Percentiles rank a stretch among this genome's conserved stretches.
phyloP scores from a whole-genome alignment of 768 basidiomycete species.

The Cystobasidium ongulense region DNA sequence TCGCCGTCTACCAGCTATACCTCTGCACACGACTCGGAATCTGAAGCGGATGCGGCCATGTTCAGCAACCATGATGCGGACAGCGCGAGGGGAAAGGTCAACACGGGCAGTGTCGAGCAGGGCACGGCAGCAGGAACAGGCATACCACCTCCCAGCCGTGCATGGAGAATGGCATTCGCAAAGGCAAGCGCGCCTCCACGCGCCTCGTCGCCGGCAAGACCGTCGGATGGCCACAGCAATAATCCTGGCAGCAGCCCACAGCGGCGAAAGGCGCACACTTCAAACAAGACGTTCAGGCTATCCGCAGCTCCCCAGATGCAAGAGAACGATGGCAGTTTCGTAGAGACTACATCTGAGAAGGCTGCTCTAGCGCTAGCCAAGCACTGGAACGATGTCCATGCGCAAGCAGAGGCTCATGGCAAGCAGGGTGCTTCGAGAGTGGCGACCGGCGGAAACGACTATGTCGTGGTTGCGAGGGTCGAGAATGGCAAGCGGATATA shows the following conservation, averaged over 20 bases:
- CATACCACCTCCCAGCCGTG: neutral
- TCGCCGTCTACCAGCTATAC: conserved; percentile 4
- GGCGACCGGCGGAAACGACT: conserved; percentile 4
- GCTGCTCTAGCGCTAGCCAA: conserved; percentile 33
- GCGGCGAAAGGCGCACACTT: neutral
- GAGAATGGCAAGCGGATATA: conserved; percentile 36
- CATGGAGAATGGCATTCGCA: conserved; percentile 3
- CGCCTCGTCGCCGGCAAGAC: neutral
- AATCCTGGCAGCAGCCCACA: neutral
- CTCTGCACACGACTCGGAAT: neutral
- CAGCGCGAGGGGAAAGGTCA: neutral
- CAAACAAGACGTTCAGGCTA: neutral
- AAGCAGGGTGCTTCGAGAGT: neutral
- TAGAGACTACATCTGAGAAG: conserved; percentile 38
- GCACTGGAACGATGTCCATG: conserved; percentile 26
- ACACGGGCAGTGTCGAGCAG: neutral
- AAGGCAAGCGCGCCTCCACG: neutral
- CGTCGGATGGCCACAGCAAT: neutral
- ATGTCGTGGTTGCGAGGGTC: conserved; percentile 29
- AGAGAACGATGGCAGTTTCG: conserved; percentile 34
- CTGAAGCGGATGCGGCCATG: neutral
- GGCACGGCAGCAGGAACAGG: neutral
- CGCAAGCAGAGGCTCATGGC: neutral
- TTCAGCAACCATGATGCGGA: neutral
- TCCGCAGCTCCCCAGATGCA: neutral